Conservation (phyloP, 1,139 yeast genomes). For the Hansenula lynferdii region DNA sequence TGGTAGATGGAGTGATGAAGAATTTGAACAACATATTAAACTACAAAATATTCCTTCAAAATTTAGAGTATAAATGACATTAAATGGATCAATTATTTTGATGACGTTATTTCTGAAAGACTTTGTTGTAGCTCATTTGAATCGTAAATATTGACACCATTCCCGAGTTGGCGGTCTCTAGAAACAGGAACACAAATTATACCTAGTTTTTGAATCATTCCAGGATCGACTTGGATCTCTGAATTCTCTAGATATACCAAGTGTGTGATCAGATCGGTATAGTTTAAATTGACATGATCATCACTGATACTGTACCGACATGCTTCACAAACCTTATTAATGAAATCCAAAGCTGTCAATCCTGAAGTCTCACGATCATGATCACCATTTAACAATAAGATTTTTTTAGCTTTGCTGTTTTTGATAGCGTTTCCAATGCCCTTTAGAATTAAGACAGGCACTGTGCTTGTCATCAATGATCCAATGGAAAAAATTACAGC, state of each 20-base stretch:
- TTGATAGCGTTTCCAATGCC: slow-evolving; percentile 63
- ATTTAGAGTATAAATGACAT: slow-evolving; percentile 28
- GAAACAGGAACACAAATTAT: slow-evolving; percentile 43
- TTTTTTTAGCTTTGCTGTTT: slow-evolving; percentile 34
- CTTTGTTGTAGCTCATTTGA: slow-evolving; percentile 31
- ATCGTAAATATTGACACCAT: slow-evolving; percentile 27
- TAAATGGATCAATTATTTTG: no score
- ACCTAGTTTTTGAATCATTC: slow-evolving; percentile 33
- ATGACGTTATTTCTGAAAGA: background rate
- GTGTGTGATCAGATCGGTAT: slow-evolving; percentile 51
- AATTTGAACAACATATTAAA: slow-evolving; percentile 31
- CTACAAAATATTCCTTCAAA: slow-evolving; percentile 31
- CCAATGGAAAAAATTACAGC: slow-evolving; percentile 78
- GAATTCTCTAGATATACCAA: slow-evolving; percentile 45
- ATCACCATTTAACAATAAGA: slow-evolving; percentile 65
- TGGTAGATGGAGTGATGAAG: slow-evolving; percentile 31
- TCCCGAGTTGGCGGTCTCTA: slow-evolving; percentile 7
- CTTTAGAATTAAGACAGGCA: slow-evolving; percentile 69
- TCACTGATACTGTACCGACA: slow-evolving; percentile 26
- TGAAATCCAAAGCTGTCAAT: slow-evolving; percentile 54
- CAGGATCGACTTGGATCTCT: slow-evolving; percentile 43
- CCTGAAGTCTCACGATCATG: slow-evolving; percentile 75
- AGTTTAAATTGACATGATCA: slow-evolving; percentile 13
- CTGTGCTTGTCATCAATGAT: slow-evolving; percentile 78
- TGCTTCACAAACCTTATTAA: slow-evolving; percentile 47